These are phyloP conservation scores for Termitomyces sp. DNA, from an alignment of 768 basidiomycete species.

Conservation along the genomic window DNA sequence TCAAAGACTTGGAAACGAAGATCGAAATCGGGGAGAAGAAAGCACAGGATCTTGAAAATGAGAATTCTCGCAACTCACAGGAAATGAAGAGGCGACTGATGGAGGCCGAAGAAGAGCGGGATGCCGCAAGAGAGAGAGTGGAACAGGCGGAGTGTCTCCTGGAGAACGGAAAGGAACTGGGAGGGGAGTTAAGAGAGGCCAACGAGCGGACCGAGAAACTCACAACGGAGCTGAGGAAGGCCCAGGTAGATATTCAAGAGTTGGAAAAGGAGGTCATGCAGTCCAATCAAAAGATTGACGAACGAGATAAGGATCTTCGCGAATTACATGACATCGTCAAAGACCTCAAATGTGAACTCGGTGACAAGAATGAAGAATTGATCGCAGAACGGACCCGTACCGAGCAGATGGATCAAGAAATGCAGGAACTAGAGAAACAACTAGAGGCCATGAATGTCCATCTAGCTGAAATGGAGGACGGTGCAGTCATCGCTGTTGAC, in stretches of 20 bases:
- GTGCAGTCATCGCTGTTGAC: constrained; percentile 47
- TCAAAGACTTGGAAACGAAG: constrained; percentile 61
- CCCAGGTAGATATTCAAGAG: constrained; percentile 55
- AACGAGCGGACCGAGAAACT: constrained; percentile 57
- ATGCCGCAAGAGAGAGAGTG: constrained; percentile 56
- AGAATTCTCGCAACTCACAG: constrained; percentile 31
- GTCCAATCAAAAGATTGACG: constrained; percentile 49
- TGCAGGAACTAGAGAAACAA: constrained; percentile 41
- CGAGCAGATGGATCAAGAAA: constrained; percentile 30
- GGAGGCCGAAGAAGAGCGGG: constrained; percentile 47
- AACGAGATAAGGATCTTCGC: constrained; percentile 54
- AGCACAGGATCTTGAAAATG: constrained; percentile 38
- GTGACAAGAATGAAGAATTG: constrained; percentile 34
- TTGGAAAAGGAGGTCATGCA: constrained; percentile 59
- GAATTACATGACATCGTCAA: constrained; percentile 46
- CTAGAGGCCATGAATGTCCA: constrained; percentile 48
- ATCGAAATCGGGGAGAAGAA: constrained; percentile 49
- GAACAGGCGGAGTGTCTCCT: constrained; percentile 63
- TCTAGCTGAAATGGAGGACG: constrained; percentile 58
- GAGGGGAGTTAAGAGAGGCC: constrained; percentile 62
- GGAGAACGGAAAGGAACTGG: constrained; percentile 65
- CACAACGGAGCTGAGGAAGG: constrained; percentile 56
- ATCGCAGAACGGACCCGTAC: constrained; percentile 25
- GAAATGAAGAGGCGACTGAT: constrained; percentile 45
- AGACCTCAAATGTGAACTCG: constrained; percentile 44